Base-by-base conservation (phyloP, 1,284 basidiomycete genomes). In the Neolentinus lepideus region DNA sequence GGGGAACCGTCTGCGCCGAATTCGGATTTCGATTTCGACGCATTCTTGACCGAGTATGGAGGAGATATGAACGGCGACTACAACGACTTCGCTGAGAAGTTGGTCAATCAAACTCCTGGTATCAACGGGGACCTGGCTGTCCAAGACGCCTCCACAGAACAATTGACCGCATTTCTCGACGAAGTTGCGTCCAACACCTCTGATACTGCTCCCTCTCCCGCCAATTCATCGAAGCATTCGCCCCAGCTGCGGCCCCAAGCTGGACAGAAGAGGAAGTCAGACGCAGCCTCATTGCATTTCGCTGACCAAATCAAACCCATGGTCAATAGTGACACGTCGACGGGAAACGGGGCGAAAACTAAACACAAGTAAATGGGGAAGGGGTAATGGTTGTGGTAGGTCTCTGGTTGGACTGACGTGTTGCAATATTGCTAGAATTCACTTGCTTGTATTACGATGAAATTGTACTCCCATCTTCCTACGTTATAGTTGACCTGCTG, bases 21-120 rank as follows among this genome's bases (percentile, higher is more conserved):
- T 2, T 58, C 63, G 2, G 77, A 79, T 55, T 75, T 77, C 60
- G 78, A 80, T 62, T 75, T 80, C 58, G 75, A 79, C 55, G 66
- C 77, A 31, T 77, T 79, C 62, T 59, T 80, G 54, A 71, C 66
- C 55, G 68, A 71, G 57, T 67, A 64, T 38, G 35, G 16, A n/a
- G 51, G 36, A 2, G 27, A 38, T 24, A 56, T 38, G 14, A 47
- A 53, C 52, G 26, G 62, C 62, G 64, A 65, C 69, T 51, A 69
- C 68, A 61, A 47, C 31, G 24, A 66, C 65, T 52, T 52, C 33
- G 51, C 51, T 10, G 26, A 29, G 33, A 50, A 50, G 22, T 50
- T 50, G 21, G 35, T 50, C 38, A 52, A 52, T 2, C 61, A 62
- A 4, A 52, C 62, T 12, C 66, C 62, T 56, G 64, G 55, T 3